Conservation (phyloP, 2,329 filamentous ascomycete species). For the Pleoardoris graminearum region DNA sequence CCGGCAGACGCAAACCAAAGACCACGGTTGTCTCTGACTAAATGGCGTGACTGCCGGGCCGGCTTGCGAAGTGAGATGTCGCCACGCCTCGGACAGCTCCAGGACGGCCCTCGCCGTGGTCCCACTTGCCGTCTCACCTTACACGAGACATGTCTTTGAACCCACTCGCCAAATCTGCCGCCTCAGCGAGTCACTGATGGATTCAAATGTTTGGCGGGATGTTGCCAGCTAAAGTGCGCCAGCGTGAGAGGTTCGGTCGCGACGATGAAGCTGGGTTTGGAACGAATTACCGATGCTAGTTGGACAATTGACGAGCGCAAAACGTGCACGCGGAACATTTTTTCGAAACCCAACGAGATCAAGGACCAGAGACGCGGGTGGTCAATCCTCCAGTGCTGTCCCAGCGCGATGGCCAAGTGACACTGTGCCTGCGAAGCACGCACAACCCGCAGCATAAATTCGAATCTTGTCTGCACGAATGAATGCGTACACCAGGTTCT, state of each 20-base stretch:
- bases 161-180: slow-evolving; percentile 10
- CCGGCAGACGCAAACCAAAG: slow-evolving; percentile 1
- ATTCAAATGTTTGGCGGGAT: too few relatives aligned
- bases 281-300: too few relatives aligned
- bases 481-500: slow-evolving; percentile 16
- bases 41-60: slow-evolving; percentile 14
- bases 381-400: slow-evolving; percentile 7
- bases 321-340: slow-evolving; percentile 1
- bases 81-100: slow-evolving; percentile 31
- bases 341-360: slow-evolving; percentile 2
- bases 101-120: slow-evolving; percentile 36
- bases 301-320: neutral
- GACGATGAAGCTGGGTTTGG: too few relatives aligned
- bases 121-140: slow-evolving; percentile 39
- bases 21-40: slow-evolving; percentile 11
- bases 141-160: slow-evolving; percentile 29
- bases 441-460: slow-evolving; percentile 29
- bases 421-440: slow-evolving; percentile 19
- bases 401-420: slow-evolving; percentile 26
- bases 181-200: too few relatives aligned
- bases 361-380: slow-evolving; percentile 15
- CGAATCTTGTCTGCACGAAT: slow-evolving; percentile 32
- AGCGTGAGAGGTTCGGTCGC: neutral
- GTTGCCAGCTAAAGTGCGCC: neutral
- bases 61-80: slow-evolving; percentile 15